Base-by-base conservation (phyloP, 164 flowering plant genomes). In the Amborella trichopoda region DNA sequence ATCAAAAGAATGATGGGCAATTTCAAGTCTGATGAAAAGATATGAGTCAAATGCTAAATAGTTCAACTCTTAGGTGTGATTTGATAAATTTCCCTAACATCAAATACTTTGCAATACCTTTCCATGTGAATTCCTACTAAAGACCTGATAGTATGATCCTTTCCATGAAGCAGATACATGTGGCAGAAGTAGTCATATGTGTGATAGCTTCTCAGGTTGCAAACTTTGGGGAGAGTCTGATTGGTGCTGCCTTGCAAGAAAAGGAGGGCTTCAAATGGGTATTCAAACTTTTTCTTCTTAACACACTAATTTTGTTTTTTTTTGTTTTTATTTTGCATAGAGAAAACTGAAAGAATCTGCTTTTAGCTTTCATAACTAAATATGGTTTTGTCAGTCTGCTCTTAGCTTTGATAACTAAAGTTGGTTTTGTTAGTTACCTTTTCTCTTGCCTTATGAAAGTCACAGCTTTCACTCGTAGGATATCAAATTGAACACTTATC, bases 211-310 rank as follows among this genome's bases (percentile, higher is more conserved):
- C 99, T 28, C 95, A 91, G 71, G 74, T 91, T 54, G 99, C 99
- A 43, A 91, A 91, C 63, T n/a, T 86, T 67, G 93, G 93, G n/a
- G 94, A 91, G 66, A 83, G 96, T 68, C 39, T 91, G 23, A 72
- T 91, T 26, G 99, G 99, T 42, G 96, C 99, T 63, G 54, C 65
- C 17, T 59, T 87, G 36, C 94, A 91, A 67, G 98, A 75, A 13
- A 91, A 83, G 63, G 82, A 87, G 49, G 96, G 99, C 53, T 87
- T 81, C 50, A 60, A 22, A 61, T 91, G 99, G 99, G 96, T 91
- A 67, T 2, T n/a, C n/a, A n/a, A n/a, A n/a, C n/a, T n/a, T n/a
- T n/a, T n/a, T n/a, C n/a, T n/a, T n/a, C n/a, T n/a, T n/a, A n/a
- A n/a, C n/a, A n/a, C n/a, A n/a, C n/a, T n/a, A n/a, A n/a, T n/a